Evolutionary conservation across 768 basidiomycete species (phyloP).

Genomic region (Suillus plorans): DNA sequence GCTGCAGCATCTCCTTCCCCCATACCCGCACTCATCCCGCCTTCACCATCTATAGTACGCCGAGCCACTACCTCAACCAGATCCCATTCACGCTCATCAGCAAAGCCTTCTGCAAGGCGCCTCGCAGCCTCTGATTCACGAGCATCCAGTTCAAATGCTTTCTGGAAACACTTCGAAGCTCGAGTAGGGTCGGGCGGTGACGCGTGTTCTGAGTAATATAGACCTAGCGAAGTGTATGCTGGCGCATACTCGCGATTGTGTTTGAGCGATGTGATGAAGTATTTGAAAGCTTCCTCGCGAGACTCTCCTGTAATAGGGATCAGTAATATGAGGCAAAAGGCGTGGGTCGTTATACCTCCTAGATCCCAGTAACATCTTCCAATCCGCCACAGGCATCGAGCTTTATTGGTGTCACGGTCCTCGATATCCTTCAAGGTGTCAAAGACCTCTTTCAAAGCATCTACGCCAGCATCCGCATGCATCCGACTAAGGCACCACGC

Average conservation of each 20-base stretch:
- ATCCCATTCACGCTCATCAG: constrained; percentile 93
- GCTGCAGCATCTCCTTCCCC: constrained; percentile 40
- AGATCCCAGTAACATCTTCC: constrained; percentile 76
- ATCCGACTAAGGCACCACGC: constrained; percentile 75
- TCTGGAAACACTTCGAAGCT: constrained; percentile 95
- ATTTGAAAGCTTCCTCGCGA: constrained; percentile 68
- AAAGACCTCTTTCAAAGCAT: constrained; percentile 49
- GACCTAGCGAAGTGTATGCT: constrained; percentile 90
- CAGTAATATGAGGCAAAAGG: neutral
- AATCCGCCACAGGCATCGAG: constrained; percentile 82
- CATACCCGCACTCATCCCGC: constrained; percentile 64
- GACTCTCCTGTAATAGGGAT: constrained; percentile 37
- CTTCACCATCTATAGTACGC: constrained; percentile 91
- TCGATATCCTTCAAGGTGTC: constrained; percentile 44
- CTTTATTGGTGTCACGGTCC: constrained; percentile 55
- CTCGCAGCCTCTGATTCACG: constrained; percentile 84
- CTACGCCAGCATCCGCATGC: constrained; percentile 49
- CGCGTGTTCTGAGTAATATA: constrained; percentile 76
- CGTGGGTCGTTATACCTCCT: constrained; percentile 44
- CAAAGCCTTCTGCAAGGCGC: constrained; percentile 84
- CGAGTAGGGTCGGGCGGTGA: constrained; percentile 78
- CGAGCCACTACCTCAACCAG: constrained; percentile 92
- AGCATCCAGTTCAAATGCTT: constrained; percentile 95
- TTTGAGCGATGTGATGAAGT: constrained; percentile 80
- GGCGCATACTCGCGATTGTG: constrained; percentile 77